Conservation (phyloP, 2,329 filamentous ascomycete genomes). For the Talaromyces sp. region DNA sequence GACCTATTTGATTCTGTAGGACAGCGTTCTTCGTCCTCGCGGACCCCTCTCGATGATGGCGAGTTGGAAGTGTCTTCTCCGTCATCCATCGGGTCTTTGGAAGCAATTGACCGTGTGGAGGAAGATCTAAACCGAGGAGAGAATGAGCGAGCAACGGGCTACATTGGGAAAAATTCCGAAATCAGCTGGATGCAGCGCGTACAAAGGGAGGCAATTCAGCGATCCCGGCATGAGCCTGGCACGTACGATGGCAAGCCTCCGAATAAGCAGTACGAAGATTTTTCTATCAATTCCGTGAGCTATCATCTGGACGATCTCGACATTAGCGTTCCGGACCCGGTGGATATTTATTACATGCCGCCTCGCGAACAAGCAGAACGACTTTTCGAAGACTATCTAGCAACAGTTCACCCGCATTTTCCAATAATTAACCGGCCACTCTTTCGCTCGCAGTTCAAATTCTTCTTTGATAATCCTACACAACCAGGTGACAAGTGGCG, state of each 20-base stretch:
- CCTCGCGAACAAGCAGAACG: conserved; percentile 36
- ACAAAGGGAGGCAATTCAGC: conserved; percentile 33
- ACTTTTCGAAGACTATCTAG: conserved; percentile 39
- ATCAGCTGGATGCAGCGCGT: conserved; percentile 43
- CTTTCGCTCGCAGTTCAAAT: conserved; percentile 37
- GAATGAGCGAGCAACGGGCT: conserved; percentile 35
- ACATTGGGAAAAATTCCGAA: conserved; percentile 44
- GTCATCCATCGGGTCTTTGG: conserved; percentile 39
- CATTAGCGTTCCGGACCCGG: conserved; percentile 34
- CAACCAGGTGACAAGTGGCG: conserved; percentile 38
- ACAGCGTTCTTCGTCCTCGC: conserved; percentile 23
- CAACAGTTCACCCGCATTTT: conserved; percentile 40
- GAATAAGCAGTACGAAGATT: conserved; percentile 25
- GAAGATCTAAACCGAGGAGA: conserved; percentile 40
- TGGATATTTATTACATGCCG: conserved; percentile 38
- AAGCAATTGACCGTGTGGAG: conserved; percentile 42
- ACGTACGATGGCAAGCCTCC: conserved; percentile 19
- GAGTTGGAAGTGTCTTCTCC: conserved; percentile 23
- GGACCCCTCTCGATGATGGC: conserved; percentile 24
- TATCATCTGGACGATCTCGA: conserved; percentile 44
- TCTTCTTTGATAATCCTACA: conserved; percentile 31
- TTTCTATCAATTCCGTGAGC: conserved; percentile 31
- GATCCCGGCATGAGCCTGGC: conserved; percentile 24
- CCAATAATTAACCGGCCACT: conserved; percentile 41
- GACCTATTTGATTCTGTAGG: conserved; percentile 17